Conservation (phyloP, 2,329 filamentous ascomycete species). For the Endothia cerciana region DNA sequence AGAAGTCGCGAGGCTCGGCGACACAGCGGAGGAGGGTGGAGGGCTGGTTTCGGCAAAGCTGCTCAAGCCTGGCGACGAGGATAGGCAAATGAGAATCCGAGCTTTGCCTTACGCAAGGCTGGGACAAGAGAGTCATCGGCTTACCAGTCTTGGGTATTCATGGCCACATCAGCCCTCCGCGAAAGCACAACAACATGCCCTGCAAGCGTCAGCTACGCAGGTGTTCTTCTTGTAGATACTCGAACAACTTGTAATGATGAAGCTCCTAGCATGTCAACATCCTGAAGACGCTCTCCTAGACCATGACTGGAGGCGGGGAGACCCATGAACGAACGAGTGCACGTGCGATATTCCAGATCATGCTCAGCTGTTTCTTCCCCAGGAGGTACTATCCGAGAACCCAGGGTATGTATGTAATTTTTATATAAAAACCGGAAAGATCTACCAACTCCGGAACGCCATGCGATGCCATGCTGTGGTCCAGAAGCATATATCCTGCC, state of each 20-base stretch:
- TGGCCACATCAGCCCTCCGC: not conserved
- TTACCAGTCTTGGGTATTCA: not conserved
- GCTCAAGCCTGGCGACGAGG: not conserved
- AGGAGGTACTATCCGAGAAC: too few relatives aligned
- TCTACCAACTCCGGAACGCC: conserved; percentile 20
- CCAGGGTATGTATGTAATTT: not conserved
- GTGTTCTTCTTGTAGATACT: conserved; percentile 23
- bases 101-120: not conserved
- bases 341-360: too few relatives aligned
- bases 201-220: conserved; percentile 13
- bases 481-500: not conserved
- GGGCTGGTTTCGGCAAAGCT: not conserved
- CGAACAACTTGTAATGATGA: not conserved
- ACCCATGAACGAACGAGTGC: not conserved
- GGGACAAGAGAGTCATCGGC: not conserved
- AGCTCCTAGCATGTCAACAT: not conserved
- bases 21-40: not conserved
- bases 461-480: conserved; percentile 25
- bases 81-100: not conserved
- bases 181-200: conserved; percentile 4
- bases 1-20: not conserved
- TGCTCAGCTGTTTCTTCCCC: too few relatives aligned
- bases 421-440: not conserved
- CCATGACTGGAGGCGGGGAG: not conserved
- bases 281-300: not conserved